These are phyloP conservation scores for Steccherinum ochraceum DNA, from an alignment of 768 basidiomycete species.

Conservation along the genomic window DNA sequence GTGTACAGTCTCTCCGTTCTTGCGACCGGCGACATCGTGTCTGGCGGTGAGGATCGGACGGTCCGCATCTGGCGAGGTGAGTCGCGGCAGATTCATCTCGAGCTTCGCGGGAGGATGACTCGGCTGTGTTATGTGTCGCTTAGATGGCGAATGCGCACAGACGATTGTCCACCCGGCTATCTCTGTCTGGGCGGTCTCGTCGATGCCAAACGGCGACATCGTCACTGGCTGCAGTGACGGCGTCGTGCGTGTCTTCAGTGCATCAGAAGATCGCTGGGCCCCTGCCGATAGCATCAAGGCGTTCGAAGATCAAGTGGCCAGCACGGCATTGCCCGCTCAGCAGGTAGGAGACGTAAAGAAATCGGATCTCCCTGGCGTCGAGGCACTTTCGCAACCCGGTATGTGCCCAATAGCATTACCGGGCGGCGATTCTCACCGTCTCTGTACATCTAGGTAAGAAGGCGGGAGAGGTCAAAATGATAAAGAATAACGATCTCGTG, in stretches of 20 bases:
- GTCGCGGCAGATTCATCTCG: conserved; percentile 16
- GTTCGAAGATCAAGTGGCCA: conserved; percentile 72
- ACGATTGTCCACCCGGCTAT: conserved; percentile 90
- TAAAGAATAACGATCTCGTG: conserved; percentile 70
- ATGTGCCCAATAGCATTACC: conserved; percentile 15
- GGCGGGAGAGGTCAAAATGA: conserved; percentile 90
- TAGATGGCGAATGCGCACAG: conserved; percentile 86
- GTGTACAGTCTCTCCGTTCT: conserved; percentile 86
- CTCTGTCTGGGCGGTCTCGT: conserved; percentile 93
- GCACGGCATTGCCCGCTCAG: conserved; percentile 74
- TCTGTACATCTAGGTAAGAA: conserved; percentile 60
- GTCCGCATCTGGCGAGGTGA: conserved; percentile 87
- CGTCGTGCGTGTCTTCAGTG: conserved; percentile 80
- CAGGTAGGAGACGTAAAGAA: conserved; percentile 93
- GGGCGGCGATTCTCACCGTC: conserved; percentile 1
- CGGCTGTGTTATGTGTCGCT: not conserved
- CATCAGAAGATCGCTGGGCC: conserved; percentile 67
- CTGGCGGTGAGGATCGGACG: conserved; percentile 92
- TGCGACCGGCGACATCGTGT: conserved; percentile 76
- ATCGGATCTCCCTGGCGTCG: conserved; percentile 80
- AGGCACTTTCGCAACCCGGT: conserved; percentile 74
- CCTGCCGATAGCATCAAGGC: conserved; percentile 53
- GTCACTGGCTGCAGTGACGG: conserved; percentile 90
- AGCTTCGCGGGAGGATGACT: not conserved
- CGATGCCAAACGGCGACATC: conserved; percentile 87